phyloP scores from a whole-genome alignment of 148 eudicot genomes.

The Camellia granthamiana region DNA sequence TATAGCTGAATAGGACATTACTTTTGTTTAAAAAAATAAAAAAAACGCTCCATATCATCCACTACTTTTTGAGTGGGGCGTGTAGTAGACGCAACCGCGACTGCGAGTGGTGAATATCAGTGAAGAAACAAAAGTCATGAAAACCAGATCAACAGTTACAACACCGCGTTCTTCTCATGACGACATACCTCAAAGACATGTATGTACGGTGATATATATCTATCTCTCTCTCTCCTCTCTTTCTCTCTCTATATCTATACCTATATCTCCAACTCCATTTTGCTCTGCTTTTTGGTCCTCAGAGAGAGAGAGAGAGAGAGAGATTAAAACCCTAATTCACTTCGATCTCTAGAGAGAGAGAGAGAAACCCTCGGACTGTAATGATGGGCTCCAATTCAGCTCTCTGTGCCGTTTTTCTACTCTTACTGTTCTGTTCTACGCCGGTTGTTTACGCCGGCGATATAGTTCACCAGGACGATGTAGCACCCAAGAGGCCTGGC shows the following conservation, averaged over 20 bases:
- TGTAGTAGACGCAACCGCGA: no score
- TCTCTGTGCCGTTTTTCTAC: conserved; percentile 11
- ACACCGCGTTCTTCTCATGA: background rate
- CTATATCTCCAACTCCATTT: no score
- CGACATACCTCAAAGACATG: background rate
- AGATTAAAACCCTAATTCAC: background rate
- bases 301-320: no score
- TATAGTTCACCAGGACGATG: conserved; percentile 83
- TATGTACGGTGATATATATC: no score
- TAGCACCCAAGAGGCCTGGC: conserved; percentile 77
- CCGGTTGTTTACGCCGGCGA: conserved; percentile 64
- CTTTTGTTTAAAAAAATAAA: no score
- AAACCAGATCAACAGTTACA: conserved; percentile 5
- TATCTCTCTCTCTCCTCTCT: no score
- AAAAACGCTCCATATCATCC: no score
- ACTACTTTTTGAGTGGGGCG: no score
- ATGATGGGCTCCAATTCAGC: conserved; percentile 20
- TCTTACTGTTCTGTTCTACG: conserved; percentile 19
- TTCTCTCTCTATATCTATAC: no score
- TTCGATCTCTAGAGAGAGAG: conserved; percentile 9
- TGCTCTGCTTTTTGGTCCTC: no score
- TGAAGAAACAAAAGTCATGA: background rate
- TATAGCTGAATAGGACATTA: no score
- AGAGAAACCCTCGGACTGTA: background rate
- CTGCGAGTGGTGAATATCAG: no score